Evolutionary conservation across 1,139 yeast genomes (phyloP), one percentile per base, ranked within the genome.

Genomic region (Taphrina populina): DNA sequence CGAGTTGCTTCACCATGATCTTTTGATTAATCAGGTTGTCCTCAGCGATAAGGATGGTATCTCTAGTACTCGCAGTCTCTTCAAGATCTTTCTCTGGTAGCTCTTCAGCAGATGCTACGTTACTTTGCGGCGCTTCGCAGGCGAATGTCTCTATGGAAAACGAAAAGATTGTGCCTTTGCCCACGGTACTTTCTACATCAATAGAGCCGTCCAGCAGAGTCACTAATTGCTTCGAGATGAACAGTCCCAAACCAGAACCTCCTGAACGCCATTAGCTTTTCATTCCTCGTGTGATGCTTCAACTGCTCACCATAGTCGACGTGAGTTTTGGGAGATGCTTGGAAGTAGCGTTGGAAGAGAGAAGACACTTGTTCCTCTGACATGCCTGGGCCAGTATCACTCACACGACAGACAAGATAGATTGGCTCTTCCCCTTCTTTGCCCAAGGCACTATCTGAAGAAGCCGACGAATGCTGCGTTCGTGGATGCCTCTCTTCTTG

Each of bases 21-120:
- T 88, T 87, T 72, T 88, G 95, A 70, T 92, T 92, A 65, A 92
- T 90, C 43, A 92, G 83, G 69, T 92, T 92, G 74, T 92, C 98
- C 69, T 92, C 98, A 5, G 92, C 98, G 35, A 92, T 92, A 13
- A 33, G 39, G n/a, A 41, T 43, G 6, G 27, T 29, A 27, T 40
- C 23, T 15, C 15, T n/a, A 4, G 32, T 40, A 34, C 34, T 27
- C 13, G 33, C 23, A 19, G 19, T 17, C 8, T 26, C 23, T 4
- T 40, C 34, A 8, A 11, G 30, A 8, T 7, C 7, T 7, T 27
- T 27, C 30, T 27, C 30, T 27, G 10, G 7, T 8, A 11, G 7
- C 10, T 11, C 11, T 27, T 27, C 30, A 7, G 7, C 10, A 27
- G 7, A 7, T 7, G 34, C 33, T 6, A 27, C 45, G 7, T 40